Evolutionary conservation across 352 stramenopile genomes (phyloP).

Genomic region (Phytophthora lateralis): DNA sequence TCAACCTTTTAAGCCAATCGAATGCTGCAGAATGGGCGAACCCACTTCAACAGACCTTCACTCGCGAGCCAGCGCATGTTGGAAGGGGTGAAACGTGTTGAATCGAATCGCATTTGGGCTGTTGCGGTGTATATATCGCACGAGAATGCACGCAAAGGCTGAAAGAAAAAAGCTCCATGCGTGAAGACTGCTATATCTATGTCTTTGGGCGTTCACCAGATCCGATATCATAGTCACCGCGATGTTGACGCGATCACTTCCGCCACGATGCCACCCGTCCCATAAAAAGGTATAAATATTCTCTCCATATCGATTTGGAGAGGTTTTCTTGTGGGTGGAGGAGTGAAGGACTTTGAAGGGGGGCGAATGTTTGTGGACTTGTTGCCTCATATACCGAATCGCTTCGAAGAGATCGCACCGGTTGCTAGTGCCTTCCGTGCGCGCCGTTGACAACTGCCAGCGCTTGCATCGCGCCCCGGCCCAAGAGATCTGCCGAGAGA

Average conservation of each 20-base stretch:
- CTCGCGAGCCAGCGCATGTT: conserved; percentile 18
- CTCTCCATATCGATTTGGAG: neutral
- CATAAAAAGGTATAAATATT: neutral
- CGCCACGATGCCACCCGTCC: conserved; percentile 12
- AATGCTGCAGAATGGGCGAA: neutral
- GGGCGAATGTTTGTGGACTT: conserved; percentile 34
- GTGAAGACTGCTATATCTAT: neutral
- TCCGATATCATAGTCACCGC: neutral
- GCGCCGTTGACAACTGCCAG: neutral
- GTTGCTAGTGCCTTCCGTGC: neutral
- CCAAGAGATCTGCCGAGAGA: conserved; percentile 6
- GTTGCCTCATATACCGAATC: conserved; percentile 21
- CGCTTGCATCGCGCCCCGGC: neutral
- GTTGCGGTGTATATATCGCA: neutral
- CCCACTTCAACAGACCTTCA: conserved; percentile 26
- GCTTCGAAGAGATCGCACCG: neutral
- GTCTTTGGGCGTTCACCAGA: neutral
- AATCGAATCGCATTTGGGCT: neutral
- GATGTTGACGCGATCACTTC: conserved; percentile 24
- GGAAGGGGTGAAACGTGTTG: conserved; percentile 1
- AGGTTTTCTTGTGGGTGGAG: conserved; percentile 38
- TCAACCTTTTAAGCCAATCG: neutral
- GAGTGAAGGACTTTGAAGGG: conserved; percentile 43
- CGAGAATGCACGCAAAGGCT: neutral
- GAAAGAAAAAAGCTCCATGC: neutral